Percentiles rank a stretch among this genome's conserved stretches.
Evolutionary conservation across 2,329 filamentous ascomycete genomes (phyloP).

Genomic region (Apiospora rasikravindrae): DNA sequence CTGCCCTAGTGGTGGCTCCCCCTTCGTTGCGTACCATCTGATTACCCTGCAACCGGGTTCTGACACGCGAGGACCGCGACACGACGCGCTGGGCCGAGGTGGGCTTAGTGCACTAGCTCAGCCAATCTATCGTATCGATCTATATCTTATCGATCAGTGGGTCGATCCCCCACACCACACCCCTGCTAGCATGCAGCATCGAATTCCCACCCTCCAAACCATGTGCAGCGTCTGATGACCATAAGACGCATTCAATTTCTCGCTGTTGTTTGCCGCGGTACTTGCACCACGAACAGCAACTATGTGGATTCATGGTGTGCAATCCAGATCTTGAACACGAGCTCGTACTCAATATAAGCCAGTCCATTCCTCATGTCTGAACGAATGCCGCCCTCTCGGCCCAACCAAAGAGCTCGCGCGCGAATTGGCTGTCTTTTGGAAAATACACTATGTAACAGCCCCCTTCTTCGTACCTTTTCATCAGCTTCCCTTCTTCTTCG

Average conservation of each 20-base stretch:
- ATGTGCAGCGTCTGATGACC: background rate
- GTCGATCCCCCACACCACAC: background rate
- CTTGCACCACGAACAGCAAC: background rate
- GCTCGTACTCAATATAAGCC: background rate
- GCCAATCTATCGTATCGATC: background rate
- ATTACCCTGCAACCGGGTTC: background rate
- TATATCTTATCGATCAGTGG: too few relatives aligned
- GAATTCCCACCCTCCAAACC: background rate
- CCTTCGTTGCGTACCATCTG: background rate
- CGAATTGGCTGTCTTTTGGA: background rate
- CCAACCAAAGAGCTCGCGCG: conserved; percentile 40
- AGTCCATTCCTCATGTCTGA: background rate
- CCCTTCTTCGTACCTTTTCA: background rate
- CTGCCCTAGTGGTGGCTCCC: background rate
- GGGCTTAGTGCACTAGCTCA: background rate
- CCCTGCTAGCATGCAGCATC: background rate
- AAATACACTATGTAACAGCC: background rate
- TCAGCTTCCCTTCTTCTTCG: background rate
- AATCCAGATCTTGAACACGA: background rate
- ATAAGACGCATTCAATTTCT: background rate
- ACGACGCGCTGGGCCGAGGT: background rate
- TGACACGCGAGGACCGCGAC: conserved; percentile 1
- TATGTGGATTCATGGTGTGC: background rate
- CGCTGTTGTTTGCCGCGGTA: background rate
- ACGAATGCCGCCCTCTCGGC: conserved; percentile 33